Percentiles rank a stretch among this genome's conserved stretches.
Conservation (phyloP, 2,329 filamentous ascomycete species). For the Aspergillus fischeri region DNA sequence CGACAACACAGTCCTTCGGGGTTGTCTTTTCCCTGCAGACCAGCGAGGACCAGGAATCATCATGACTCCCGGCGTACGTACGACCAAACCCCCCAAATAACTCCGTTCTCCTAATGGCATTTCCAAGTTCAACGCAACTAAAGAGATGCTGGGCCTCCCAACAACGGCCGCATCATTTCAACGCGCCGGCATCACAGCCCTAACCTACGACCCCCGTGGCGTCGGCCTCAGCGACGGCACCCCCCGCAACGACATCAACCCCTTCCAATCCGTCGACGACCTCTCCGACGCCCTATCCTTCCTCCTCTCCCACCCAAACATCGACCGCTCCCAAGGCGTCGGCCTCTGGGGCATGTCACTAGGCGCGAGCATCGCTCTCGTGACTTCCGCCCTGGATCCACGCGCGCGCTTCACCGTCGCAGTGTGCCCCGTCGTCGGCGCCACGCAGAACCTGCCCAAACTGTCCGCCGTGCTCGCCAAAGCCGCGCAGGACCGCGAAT, state of each 20-base stretch:
- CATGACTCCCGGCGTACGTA: slow-evolving; percentile 16
- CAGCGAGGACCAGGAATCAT: slow-evolving; percentile 15
- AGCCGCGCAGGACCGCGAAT: slow-evolving; percentile 37
- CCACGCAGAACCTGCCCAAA: slow-evolving; percentile 10
- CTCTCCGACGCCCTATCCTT: slow-evolving; percentile 37
- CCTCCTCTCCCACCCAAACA: slow-evolving; percentile 20
- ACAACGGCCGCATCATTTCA: slow-evolving; percentile 20
- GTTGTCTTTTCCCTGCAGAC: slow-evolving; percentile 33
- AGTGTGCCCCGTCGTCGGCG: slow-evolving; percentile 18
- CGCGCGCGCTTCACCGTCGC: slow-evolving; percentile 26
- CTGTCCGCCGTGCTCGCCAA: slow-evolving; percentile 24
- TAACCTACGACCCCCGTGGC: slow-evolving; percentile 33
- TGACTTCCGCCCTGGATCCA: slow-evolving; percentile 28
- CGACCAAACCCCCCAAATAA: background rate
- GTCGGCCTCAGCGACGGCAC: slow-evolving; percentile 31
- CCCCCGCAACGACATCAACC: slow-evolving; percentile 33
- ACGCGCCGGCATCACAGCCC: slow-evolving; percentile 17
- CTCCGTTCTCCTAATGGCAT: background rate
- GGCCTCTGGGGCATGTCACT: slow-evolving; percentile 39
- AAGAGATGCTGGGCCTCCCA: slow-evolving; percentile 24
- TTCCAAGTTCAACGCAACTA: slow-evolving; percentile 30
- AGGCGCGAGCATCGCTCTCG: slow-evolving; percentile 20
- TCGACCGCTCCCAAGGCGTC: slow-evolving; percentile 25
- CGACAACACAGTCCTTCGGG: slow-evolving; percentile 38
- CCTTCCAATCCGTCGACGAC: slow-evolving; percentile 30